Base-by-base conservation (phyloP, 2,329 filamentous ascomycete genomes). In the Sporothrix humicola region DNA sequence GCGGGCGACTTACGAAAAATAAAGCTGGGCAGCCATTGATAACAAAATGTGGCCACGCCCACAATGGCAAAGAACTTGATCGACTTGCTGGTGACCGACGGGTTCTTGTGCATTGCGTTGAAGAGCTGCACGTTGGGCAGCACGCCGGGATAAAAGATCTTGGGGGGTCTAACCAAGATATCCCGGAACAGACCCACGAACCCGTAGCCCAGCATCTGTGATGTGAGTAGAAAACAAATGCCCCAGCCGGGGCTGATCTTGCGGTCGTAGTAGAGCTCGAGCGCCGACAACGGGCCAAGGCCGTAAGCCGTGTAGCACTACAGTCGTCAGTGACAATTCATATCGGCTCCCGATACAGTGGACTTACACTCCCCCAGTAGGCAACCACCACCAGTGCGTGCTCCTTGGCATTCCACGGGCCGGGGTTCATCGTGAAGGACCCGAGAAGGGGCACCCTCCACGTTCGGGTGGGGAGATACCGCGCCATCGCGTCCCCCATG, bases 391-490 rank as follows among this genome's bases (percentile, higher is more conserved):
- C 78, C 17, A 81, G 65, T 7, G 79, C 79, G 61, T 80, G 80
- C 75, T 81, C 80, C 69, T 81, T 81, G 13, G 79, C 78, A 66
- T 81, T 80, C 79, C 78, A 81, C 6, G 78, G 79, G 1, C 78
- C 79, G 12, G 80, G 79, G 58, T 81, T 81, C 68, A 81, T 74
- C 69, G 75, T 81, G 74, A 79, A 81, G 12, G 77, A 76, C 20
- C 80, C 79, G 70, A 81, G 79, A 4, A 77, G n/a, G n/a, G n/a
- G n/a, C n/a, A n/a, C n/a, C n/a, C n/a, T n/a, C n/a, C n/a, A n/a
- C n/a, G n/a, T n/a, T n/a, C n/a, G n/a, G n/a, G n/a, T n/a, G n/a
- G n/a, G n/a, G n/a, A n/a, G n/a, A 37, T 74, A 77, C 23, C 74
- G 76, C 10, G 77, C 77, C 78, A 81, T 79, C 13, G 72, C 72